phyloP scores from a whole-genome alignment of 2,329 filamentous ascomycete genomes.

The Colletotrichum paranaense region DNA sequence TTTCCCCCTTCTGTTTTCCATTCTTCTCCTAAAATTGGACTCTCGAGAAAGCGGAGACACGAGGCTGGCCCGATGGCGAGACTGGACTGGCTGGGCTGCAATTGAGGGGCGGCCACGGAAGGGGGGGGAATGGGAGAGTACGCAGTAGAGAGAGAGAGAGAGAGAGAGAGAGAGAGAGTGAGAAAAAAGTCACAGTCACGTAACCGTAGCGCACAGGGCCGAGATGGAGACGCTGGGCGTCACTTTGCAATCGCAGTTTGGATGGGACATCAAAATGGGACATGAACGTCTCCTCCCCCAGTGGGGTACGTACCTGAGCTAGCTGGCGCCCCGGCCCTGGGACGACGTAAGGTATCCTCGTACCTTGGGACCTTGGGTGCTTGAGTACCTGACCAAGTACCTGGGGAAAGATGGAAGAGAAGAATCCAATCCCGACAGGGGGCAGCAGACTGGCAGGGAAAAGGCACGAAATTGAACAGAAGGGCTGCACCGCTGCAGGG shows the following conservation, averaged over 20 bases:
- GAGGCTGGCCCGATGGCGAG: neutral
- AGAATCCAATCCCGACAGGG: constrained; percentile 17
- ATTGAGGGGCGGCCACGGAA: neutral
- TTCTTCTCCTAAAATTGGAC: neutral
- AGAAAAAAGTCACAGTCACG: neutral
- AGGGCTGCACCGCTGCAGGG: constrained; percentile 6
- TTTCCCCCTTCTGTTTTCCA: neutral
- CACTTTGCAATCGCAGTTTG: neutral
- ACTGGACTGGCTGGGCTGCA: neutral
- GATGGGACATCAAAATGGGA: constrained; percentile 13
- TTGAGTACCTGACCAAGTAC: neutral
- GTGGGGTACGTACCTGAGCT: neutral
- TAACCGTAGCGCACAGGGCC: constrained; percentile 19
- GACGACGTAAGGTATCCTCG: constrained; percentile 2
- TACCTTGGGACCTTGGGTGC: neutral
- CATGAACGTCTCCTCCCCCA: neutral
- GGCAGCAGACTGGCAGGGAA: neutral
- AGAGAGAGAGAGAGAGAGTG: too few species aligned
- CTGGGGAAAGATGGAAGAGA: neutral
- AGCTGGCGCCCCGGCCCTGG: constrained; percentile 13
- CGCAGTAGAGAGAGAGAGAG: too few species aligned
- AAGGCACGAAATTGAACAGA: constrained; percentile 9
- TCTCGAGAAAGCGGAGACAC: neutral
- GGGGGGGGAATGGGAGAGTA: neutral
- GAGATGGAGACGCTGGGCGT: constrained; percentile 24